A percentile compares a stretch with the other conserved stretches of the same genome.
Conservation (phyloP, 1,284 basidiomycete species). For the Cutaneotrichosporon cyanovorans region DNA sequence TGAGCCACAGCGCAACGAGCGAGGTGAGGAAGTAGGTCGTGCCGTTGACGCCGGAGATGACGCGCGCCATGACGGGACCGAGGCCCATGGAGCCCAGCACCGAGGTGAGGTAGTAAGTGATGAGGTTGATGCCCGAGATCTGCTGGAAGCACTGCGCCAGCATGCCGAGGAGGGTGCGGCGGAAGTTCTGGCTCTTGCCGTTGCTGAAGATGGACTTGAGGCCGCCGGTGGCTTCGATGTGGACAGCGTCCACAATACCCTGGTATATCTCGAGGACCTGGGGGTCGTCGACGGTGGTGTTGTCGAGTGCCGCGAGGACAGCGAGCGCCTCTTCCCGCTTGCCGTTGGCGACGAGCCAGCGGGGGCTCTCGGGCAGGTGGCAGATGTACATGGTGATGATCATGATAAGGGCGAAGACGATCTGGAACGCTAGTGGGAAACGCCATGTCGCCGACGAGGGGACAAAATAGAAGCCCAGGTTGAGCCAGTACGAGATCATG, state of each 20-base stretch:
- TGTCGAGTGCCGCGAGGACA: constrained; percentile 19
- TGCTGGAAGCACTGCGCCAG: constrained; percentile 47
- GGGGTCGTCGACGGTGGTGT: constrained; percentile 27
- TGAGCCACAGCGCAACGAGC: constrained; percentile 32
- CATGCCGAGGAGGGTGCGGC: constrained; percentile 45
- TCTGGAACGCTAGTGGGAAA: constrained; percentile 11
- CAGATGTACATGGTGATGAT: constrained; percentile 49
- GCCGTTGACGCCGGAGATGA: constrained; percentile 40
- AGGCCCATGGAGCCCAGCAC: constrained; percentile 36
- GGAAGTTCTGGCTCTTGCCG: constrained; percentile 46
- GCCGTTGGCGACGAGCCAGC: constrained; percentile 44
- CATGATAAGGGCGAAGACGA: constrained; percentile 50
- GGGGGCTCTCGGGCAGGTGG: constrained; percentile 52
- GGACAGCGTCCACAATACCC: constrained; percentile 29
- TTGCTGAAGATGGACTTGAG: constrained; percentile 35
- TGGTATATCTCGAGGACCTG: constrained; percentile 24
- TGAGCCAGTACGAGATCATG: constrained; percentile 9
- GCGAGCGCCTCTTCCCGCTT: constrained; percentile 32
- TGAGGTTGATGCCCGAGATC: constrained; percentile 35
- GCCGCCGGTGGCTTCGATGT: constrained; percentile 12
- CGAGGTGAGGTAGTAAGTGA: constrained; percentile 19
- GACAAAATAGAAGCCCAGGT: constrained; percentile 8
- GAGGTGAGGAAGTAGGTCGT: constrained; percentile 45
- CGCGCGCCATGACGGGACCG: constrained; percentile 26
- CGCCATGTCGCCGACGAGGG: constrained; percentile 4